A percentile compares a stretch with the other conserved stretches of the same genome.
These are phyloP conservation scores for Neurospora sp. DNA, from an alignment of 495 filamentous ascomycete species.

Conservation along the genomic window DNA sequence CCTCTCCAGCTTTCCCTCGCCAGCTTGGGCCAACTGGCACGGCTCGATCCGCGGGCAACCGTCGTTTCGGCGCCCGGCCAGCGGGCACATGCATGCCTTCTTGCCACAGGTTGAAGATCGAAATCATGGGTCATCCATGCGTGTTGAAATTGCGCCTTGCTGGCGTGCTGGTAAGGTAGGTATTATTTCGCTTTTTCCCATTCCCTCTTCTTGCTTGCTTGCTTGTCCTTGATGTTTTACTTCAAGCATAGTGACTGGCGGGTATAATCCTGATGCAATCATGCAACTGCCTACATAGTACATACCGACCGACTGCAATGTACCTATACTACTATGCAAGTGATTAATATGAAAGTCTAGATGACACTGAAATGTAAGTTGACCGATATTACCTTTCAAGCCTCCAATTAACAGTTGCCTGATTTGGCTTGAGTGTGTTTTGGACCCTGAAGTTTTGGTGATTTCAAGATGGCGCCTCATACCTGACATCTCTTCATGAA, in stretches of 20 bases:
- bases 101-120: background rate
- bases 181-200: background rate
- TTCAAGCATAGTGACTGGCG: background rate
- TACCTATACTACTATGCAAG: background rate
- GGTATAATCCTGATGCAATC: background rate
- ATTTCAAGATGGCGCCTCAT: background rate
- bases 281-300: background rate
- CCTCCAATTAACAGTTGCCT: background rate
- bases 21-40: conserved; percentile 8
- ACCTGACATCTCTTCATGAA: background rate
- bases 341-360: background rate
- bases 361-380: background rate
- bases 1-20: background rate
- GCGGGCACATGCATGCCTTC: background rate
- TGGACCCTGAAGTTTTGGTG: background rate
- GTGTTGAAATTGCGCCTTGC: background rate
- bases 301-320: background rate
- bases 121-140: background rate
- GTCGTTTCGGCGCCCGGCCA: conserved; percentile 11
- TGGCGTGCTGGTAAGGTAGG: background rate
- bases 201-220: background rate
- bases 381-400: background rate
- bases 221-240: background rate
- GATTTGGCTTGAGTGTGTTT: background rate
- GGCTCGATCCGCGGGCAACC: conserved; percentile 20